Conservation (phyloP, 495 filamentous ascomycete species). For the Aspergillus taichungensis region DNA sequence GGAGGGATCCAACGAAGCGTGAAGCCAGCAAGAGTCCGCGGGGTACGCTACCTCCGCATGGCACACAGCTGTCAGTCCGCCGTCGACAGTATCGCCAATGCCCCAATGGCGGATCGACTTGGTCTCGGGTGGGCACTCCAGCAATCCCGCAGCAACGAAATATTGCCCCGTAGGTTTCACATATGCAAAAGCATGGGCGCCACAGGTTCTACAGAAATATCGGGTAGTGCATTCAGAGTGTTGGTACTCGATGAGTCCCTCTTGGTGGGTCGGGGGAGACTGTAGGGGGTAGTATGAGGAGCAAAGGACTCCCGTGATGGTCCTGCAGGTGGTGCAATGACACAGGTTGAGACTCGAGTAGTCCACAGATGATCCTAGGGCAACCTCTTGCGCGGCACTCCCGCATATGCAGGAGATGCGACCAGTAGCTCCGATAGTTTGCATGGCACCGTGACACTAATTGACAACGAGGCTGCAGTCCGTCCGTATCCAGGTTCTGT, state of each 20-base stretch:
- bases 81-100: slow-evolving; percentile 44
- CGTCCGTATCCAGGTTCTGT: too few species aligned
- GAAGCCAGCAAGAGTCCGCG: slow-evolving; percentile 12
- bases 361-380: slow-evolving; percentile 20
- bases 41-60: slow-evolving; percentile 7
- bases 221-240: slow-evolving; percentile 40
- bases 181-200: slow-evolving; percentile 50
- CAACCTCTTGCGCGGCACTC: slow-evolving; percentile 32
- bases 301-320: slow-evolving; percentile 48
- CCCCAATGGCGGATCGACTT: slow-evolving; percentile 38
- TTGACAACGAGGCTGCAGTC: too few species aligned
- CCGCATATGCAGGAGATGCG: slow-evolving; percentile 52
- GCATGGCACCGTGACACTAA: neutral
- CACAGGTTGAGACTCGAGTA: slow-evolving; percentile 42
- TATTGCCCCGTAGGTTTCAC: slow-evolving; percentile 22
- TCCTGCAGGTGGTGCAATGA: slow-evolving; percentile 57
- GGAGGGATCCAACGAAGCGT: slow-evolving; percentile 1
- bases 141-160: slow-evolving; percentile 36
- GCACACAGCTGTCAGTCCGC: slow-evolving; percentile 49
- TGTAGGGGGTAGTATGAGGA: slow-evolving; percentile 42
- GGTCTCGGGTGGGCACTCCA: slow-evolving; percentile 25
- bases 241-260: slow-evolving; percentile 39
- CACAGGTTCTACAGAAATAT: slow-evolving; percentile 64
- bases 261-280: slow-evolving; percentile 21
- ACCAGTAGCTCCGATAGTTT: slow-evolving; percentile 7